phyloP scores from a whole-genome alignment of 352 stramenopile genomes.

The Phytopythium ostracodes region DNA sequence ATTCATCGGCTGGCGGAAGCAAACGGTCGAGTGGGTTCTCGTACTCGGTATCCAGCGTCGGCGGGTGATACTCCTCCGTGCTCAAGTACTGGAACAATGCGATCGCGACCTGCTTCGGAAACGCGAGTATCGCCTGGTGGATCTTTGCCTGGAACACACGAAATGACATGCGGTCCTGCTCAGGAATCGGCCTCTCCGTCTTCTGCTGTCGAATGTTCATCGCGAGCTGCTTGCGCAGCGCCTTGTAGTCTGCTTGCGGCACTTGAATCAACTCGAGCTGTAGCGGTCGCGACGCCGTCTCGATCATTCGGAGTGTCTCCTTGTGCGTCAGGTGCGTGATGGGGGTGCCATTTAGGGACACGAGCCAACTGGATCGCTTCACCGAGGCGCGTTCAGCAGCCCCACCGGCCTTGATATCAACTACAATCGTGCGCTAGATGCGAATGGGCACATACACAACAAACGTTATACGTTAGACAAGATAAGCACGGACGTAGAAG shows the following conservation, averaged over 20 bases:
- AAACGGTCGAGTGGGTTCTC: conserved; percentile 51
- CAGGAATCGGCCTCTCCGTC: conserved; percentile 72
- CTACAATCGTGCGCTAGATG: conserved; percentile 69
- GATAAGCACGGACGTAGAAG: not conserved
- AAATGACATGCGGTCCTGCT: conserved; percentile 85
- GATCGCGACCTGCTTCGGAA: conserved; percentile 58
- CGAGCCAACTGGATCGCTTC: conserved; percentile 82
- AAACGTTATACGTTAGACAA: not conserved
- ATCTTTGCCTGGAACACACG: conserved; percentile 85
- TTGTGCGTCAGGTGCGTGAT: conserved; percentile 85
- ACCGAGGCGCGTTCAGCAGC: conserved; percentile 70
- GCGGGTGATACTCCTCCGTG: conserved; percentile 56
- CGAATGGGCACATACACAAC: conserved; percentile 6
- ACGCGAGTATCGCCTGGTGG: conserved; percentile 69
- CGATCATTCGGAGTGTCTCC: conserved; percentile 81
- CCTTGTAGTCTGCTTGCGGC: conserved; percentile 67
- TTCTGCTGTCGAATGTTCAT: conserved; percentile 87
- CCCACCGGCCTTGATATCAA: conserved; percentile 82
- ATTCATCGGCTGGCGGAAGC: conserved; percentile 42
- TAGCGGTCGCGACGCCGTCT: conserved; percentile 64
- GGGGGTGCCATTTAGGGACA: conserved; percentile 67
- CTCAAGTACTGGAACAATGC: conserved; percentile 78
- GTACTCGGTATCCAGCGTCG: conserved; percentile 42
- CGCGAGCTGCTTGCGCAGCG: conserved; percentile 65
- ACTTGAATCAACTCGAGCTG: conserved; percentile 71